Base-by-base conservation (phyloP, 257 asterid genomes). In the Pogostemon cablin region DNA sequence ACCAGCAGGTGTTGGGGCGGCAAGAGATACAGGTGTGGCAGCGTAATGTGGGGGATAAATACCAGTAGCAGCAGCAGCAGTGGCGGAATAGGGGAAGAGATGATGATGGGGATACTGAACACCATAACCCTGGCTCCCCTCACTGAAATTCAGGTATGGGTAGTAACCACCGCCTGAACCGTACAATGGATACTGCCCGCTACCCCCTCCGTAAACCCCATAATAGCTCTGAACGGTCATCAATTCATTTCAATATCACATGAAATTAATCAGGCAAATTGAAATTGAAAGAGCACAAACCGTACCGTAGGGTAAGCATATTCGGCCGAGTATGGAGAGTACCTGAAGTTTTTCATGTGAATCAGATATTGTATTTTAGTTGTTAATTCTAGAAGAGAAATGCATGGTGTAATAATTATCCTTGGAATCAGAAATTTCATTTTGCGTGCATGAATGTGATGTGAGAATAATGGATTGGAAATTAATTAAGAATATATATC, bases 231-330 rank as follows among this genome's bases (percentile, higher is more conserved):
- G 77, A 34, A 80, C 41, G 55, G 59, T 7, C 17, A 15, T 15
- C 17, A 15, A 9, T 9, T 2, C 9, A 44, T 44, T 6, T 44
- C 49, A 44, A 44, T 44, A 46, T n/a, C 50, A 40, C 43, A 40
- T 40, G 17, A 40, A 40, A 40, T 40, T 40, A 40, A 40, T 40
- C 6, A 25, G 62, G 39, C 12, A 32, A 56, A 56, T 32, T 25
- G 15, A 40, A 38, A 59, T 48, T 42, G 42, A 47, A n/a, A 34
- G 75, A 75, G 77, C 4, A 32, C 5, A 59, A 80, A 50, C 81
- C 95, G 76, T 75, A 93, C 98, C 96, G 97, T 81, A 62, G 97
- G 97, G 73, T 79, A 79, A 67, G 83, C 78, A 71, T 79, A 79
- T 66, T 79, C 83, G 5, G 83, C 76, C 66, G 83, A 79, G 87